Conservation (phyloP, 352 stramenopile genomes). For the Pythium periplocum region DNA sequence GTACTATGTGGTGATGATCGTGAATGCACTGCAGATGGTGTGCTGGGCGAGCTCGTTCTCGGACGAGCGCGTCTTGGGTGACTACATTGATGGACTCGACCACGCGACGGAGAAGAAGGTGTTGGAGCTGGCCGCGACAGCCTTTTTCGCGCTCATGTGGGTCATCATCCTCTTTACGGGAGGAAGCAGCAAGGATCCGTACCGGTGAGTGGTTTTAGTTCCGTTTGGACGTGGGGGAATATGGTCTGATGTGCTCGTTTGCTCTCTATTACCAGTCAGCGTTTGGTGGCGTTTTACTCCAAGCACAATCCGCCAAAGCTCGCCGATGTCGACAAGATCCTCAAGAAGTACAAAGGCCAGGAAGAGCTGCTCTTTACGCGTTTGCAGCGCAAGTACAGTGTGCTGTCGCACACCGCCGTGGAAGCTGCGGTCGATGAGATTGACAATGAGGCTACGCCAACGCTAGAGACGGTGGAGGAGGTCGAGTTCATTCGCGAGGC, state of each 20-base stretch:
- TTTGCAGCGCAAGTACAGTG: slow-evolving; percentile 78
- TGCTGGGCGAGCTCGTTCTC: slow-evolving; percentile 45
- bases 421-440: slow-evolving; percentile 26
- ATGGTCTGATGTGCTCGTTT: slow-evolving; percentile 6
- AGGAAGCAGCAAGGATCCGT: slow-evolving; percentile 24
- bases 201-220: slow-evolving; percentile 27
- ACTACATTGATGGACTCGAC: slow-evolving; percentile 19
- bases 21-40: slow-evolving; percentile 35
- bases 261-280: slow-evolving; percentile 18
- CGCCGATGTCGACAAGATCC: slow-evolving; percentile 44
- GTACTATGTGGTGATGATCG: slow-evolving; percentile 33
- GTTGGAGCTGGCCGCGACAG: slow-evolving; percentile 29
- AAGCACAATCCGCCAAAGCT: slow-evolving; percentile 77
- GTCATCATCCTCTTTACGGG: slow-evolving; percentile 46
- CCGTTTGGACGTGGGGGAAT: no score
- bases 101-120: slow-evolving; percentile 38
- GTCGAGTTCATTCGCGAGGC: slow-evolving; percentile 26
- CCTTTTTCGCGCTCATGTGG: slow-evolving; percentile 41
- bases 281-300: slow-evolving; percentile 59
- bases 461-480: slow-evolving; percentile 37
- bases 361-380: slow-evolving; percentile 74
- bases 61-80: slow-evolving; percentile 25
- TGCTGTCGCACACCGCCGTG: slow-evolving; percentile 27
- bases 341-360: slow-evolving; percentile 72
- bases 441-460: slow-evolving; percentile 50